Evolutionary conservation across 2,329 filamentous ascomycete species (phyloP), one percentile per base, ranked within the genome.

Genomic region (Fusarium hainanense): DNA sequence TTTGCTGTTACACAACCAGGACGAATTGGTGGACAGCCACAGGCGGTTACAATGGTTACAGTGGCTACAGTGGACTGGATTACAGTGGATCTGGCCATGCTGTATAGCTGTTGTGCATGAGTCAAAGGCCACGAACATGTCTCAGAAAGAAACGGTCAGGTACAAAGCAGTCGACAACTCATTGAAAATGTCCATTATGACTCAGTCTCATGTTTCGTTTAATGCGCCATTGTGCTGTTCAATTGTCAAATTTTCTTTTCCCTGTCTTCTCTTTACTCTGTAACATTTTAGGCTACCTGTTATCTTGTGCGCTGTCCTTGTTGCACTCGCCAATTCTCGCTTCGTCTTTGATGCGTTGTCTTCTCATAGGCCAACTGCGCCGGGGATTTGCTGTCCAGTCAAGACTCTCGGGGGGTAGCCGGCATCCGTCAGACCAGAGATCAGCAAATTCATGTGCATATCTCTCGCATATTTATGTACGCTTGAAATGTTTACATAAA

Each of bases 291-390:
- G 28, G 14, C 12, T 30, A 13, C 49, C 10, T 42, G 32, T 52
- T 12, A 18, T 41, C 49, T 28, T 54, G 60, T 63, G 60, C 48
- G 60, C 28, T 63, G 49, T 48, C 34, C 46, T 42, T 48, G 60
- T 63, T 63, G 21, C 58, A 63, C 60, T 63, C 60, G 60, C 60
- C 61, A 63, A 63, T 63, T 27, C 9, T 42, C 60, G 58, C 58
- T 37, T 54, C 23, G 34, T 4, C 30, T 4, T 21, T 18, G 12
- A 52, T 52, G 49, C 37, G 49, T 42, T 52, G 49, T 52, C 23
- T 42, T 42, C 21, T 42, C 21, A 52, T 52, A 52, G 49, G 49
- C 49, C 23, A 40, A 42, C 13, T 27, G 14, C 25, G 23, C 23
- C 49, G 32, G 23, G 32, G 18, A 52, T 28, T 52, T 52, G 49